Conservation (phyloP, 352 stramenopile genomes). For the Pythium monospermum region DNA sequence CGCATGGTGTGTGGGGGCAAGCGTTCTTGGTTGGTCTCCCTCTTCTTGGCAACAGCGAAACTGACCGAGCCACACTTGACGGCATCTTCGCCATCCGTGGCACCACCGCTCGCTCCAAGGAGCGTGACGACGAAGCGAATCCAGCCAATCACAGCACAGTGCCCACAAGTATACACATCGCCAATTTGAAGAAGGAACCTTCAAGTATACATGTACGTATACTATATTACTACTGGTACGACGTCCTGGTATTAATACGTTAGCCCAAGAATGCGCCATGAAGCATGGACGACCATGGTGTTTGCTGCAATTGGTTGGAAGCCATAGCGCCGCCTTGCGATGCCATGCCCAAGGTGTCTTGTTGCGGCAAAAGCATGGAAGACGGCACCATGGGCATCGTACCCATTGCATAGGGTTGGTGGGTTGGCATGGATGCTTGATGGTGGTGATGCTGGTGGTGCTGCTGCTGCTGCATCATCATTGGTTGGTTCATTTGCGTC, state of each 20-base stretch:
- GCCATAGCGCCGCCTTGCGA: too few species aligned
- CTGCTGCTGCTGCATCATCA: not conserved
- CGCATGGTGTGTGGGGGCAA: conserved; percentile 15
- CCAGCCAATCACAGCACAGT: not conserved
- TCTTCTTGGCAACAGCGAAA: not conserved
- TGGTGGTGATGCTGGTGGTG: too few species aligned
- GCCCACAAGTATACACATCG: not conserved
- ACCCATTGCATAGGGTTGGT: not conserved
- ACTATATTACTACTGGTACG: not conserved
- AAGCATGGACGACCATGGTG: not conserved
- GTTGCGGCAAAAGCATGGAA: not conserved
- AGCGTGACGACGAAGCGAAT: not conserved
- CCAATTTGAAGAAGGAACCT: not conserved
- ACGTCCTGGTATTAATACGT: not conserved
- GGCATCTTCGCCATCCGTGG: too few species aligned
- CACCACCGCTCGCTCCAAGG: not conserved
- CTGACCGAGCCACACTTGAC: not conserved
- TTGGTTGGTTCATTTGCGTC: not conserved
- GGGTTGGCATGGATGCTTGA: not conserved
- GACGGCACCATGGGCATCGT: not conserved
- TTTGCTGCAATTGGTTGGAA: not conserved
- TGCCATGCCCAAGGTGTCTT: not conserved
- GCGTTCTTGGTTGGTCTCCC: not conserved
- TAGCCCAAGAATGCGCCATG: not conserved
- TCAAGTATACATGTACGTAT: conserved; percentile 5